phyloP scores from a whole-genome alignment of 495 filamentous ascomycete species.

The Trichoderma asperelloides region DNA sequence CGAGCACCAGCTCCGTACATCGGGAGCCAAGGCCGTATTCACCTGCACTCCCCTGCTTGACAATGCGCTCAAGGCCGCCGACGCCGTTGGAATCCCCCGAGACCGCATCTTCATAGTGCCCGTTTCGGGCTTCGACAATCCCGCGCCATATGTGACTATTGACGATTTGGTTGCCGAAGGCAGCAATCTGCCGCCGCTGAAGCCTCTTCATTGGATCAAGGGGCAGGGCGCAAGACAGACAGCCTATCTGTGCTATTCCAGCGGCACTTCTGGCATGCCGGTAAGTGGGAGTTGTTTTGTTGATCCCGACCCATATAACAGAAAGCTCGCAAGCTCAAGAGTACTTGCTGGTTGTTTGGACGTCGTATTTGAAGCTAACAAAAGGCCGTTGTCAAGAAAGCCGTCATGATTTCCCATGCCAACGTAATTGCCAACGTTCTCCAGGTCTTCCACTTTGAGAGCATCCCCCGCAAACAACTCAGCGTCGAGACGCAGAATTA shows the following conservation, averaged over 20 bases:
- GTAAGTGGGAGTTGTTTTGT: conserved; percentile 10
- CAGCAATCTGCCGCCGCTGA: conserved; percentile 44
- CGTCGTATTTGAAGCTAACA: background rate
- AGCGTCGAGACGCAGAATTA: conserved; percentile 47
- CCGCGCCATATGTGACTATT: conserved; percentile 57
- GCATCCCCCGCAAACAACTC: conserved; percentile 25
- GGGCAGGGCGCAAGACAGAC: conserved; percentile 61
- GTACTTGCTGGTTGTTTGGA: too few relatives aligned
- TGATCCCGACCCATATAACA: too few relatives aligned
- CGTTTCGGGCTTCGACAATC: conserved; percentile 47
- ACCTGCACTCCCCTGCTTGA: conserved; percentile 70
- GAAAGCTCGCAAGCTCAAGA: too few relatives aligned
- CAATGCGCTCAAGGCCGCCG: conserved; percentile 60
- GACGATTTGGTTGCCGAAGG: conserved; percentile 57
- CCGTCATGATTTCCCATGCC: conserved; percentile 82
- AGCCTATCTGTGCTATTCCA: conserved; percentile 75
- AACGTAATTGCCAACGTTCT: conserved; percentile 83
- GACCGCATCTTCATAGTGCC: conserved; percentile 68
- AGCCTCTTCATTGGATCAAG: conserved; percentile 51
- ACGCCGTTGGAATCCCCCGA: conserved; percentile 56
- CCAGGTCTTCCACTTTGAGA: conserved; percentile 52
- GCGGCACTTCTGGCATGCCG: conserved; percentile 53
- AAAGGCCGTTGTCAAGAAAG: conserved; percentile 53
- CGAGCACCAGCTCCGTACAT: conserved; percentile 69
- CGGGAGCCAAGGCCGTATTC: conserved; percentile 66